These are phyloP conservation scores for Aspergillus sp. DNA, from an alignment of 2,329 filamentous ascomycete genomes.

Conservation along the genomic window DNA sequence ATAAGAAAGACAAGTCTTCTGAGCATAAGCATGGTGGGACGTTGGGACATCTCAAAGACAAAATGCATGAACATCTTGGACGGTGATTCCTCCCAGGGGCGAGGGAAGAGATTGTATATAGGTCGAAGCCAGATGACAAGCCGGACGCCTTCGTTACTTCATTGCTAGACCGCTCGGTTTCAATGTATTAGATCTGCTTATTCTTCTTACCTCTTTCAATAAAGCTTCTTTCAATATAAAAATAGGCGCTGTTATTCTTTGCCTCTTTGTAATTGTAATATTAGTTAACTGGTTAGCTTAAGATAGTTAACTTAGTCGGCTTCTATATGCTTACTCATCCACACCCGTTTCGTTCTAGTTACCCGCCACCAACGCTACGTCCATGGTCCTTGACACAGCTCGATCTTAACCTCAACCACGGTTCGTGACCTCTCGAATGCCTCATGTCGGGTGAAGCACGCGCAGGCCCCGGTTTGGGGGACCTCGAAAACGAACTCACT, in stretches of 20 bases:
- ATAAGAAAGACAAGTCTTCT: neutral
- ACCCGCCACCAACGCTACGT: neutral
- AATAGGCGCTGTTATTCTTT: too few species aligned
- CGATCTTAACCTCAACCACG: neutral
- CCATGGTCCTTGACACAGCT: neutral
- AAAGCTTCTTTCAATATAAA: too few species aligned
- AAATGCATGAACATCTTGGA: neutral
- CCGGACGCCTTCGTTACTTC: too few species aligned
- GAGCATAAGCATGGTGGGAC: neutral
- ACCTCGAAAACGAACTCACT: slow-evolving; percentile 87
- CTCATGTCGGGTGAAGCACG: slow-evolving; percentile 14
- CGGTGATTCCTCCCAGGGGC: too few species aligned
- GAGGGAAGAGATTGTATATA: too few species aligned
- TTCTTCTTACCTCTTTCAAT: too few species aligned
- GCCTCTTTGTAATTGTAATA: too few species aligned
- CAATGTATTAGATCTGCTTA: too few species aligned
- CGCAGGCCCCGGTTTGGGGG: slow-evolving; percentile 41
- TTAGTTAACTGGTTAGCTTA: too few species aligned
- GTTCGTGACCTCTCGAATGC: neutral
- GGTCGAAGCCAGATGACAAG: too few species aligned
- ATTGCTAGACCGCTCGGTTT: too few species aligned
- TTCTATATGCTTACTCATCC: neutral
- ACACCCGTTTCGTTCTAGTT: neutral
- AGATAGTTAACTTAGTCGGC: neutral
- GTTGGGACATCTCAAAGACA: neutral